Base-by-base conservation (phyloP, 2,329 filamentous ascomycete species). In the Aspergillus sp. region DNA sequence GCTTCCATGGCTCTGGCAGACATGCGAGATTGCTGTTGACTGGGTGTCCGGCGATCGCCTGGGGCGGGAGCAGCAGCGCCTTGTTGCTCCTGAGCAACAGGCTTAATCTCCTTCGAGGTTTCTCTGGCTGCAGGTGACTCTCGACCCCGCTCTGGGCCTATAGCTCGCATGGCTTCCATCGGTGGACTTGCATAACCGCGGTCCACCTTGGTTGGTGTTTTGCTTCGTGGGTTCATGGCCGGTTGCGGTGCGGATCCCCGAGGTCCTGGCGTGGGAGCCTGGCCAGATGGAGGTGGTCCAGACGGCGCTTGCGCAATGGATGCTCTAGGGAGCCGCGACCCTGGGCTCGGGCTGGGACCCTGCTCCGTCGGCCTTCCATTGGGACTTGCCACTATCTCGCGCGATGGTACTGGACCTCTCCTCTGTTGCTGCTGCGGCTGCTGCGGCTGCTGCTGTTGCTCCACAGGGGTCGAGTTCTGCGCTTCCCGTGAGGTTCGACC, bases 41-140 rank as follows among this genome's bases (percentile, higher is more conserved):
- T 81, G 7, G 84, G 83, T 4, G 83, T 85, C 30, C 80, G 78
- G 45, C 79, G 76, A n/a, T 83, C 85, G 52, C 83, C 83, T 9
- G 74, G 68, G 5, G 2, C 33, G 6, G 33, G n/a, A 2, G 68
- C 65, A 5, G 79, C 65, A 5, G 79, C 73, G 27, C 70, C 75
- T 38, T 60, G 54, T 23, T 60, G 54, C 22, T 84, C 83, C 30
- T 71, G 70, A 42, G 49, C 49, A 27, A 50, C 46, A 41, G 52
- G 33, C 19, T 39, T 54, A 35, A 47, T 35, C 43, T 74, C 74
- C 63, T 67, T 72, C 48, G 62, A 65, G 54, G 56, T 60, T 38
- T 70, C 67, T 43, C 68, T 68, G 51, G 64, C 75, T 65, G 59
- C 80, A 15, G 70, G 74, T 17, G 69, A 73, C 33, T 72, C 64